phyloP scores from a whole-genome alignment of 495 filamentous ascomycete genomes.

The Evernia prunastri region DNA sequence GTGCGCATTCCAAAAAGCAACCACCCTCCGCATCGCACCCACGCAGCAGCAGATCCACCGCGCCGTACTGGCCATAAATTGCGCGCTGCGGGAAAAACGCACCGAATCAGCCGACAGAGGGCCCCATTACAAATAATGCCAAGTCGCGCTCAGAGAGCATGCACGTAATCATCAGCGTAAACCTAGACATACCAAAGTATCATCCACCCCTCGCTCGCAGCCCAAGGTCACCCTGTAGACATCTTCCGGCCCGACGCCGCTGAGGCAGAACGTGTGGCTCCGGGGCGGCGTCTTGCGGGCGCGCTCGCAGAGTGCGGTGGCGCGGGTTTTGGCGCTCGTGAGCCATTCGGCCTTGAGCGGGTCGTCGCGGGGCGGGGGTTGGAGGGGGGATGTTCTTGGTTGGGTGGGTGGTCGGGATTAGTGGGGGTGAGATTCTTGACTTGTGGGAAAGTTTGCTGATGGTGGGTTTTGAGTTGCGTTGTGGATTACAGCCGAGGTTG shows the following conservation, averaged over 20 bases:
- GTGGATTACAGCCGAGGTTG: background rate
- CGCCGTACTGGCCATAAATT: background rate
- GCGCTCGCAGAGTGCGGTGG: background rate
- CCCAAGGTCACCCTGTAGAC: background rate
- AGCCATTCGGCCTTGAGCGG: background rate
- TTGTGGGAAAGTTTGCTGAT: background rate
- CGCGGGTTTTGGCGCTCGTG: background rate
- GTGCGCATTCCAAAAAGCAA: background rate
- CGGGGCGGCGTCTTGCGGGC: background rate
- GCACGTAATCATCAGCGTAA: background rate
- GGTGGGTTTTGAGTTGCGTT: background rate
- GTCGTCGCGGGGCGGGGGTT: background rate
- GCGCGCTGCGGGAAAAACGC: too few species aligned
- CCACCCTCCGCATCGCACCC: background rate
- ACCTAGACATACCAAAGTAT: background rate
- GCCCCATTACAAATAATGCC: too few species aligned
- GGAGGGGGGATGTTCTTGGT: background rate
- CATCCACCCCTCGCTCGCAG: background rate
- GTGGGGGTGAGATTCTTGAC: too few species aligned
- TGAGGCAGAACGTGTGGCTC: background rate
- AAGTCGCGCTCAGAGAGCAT: background rate
- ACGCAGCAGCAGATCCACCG: background rate
- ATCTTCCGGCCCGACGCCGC: background rate
- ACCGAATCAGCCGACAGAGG: too few species aligned
- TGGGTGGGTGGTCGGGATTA: too few species aligned